Evolutionary conservation across 768 basidiomycete genomes (phyloP), one percentile per base, ranked within the genome.

Genomic region (Termitomyces sp.): DNA sequence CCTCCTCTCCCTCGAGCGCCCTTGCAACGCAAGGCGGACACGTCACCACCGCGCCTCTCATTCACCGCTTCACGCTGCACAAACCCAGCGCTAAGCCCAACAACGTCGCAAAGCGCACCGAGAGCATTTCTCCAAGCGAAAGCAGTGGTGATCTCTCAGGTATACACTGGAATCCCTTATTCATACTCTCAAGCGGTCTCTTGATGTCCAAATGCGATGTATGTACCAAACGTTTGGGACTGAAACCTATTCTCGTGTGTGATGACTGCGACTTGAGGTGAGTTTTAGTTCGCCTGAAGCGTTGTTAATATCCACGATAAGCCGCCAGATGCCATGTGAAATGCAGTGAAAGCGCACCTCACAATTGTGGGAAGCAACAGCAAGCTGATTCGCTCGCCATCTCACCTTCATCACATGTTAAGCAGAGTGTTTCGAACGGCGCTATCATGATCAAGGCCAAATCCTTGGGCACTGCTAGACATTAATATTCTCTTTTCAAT

Each of bases 11-110:
- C 36, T 81, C 81, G 13, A 77, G 71, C 31, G 81, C 89, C 1
- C 78, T 77, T 16, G 91, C 91, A 5, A 93, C 90, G 0, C 87
- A 90, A 63, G 91, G 89, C 12, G 86, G 88, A 20, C 84, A 87
- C 24, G 90, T 89, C 1, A 88, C 88, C 7, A 79, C 88, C 6
- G 72, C 75, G 3, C 79, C 85, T 0, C 77, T 86, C 54, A 79
- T 93, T 3, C 93, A 95, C 69, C 87, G 94, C 18, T 95, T 95
- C 77, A 89, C 93, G 22, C 79, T 95, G 34, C 79, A 94, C 65
- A 91, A 88, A 69, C 91, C 92, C 16, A 91, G 91, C 4, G 76
- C 74, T 31, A 88, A 85, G 70, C 84, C 85, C 54, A 55, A 31
- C 79, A 76, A 63, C 67, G 73, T 50, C 65, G 61, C 11, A 27